These are phyloP conservation scores for Vigna trinervia DNA, from an alignment of 306 rosid genomes.

Conservation along the genomic window DNA sequence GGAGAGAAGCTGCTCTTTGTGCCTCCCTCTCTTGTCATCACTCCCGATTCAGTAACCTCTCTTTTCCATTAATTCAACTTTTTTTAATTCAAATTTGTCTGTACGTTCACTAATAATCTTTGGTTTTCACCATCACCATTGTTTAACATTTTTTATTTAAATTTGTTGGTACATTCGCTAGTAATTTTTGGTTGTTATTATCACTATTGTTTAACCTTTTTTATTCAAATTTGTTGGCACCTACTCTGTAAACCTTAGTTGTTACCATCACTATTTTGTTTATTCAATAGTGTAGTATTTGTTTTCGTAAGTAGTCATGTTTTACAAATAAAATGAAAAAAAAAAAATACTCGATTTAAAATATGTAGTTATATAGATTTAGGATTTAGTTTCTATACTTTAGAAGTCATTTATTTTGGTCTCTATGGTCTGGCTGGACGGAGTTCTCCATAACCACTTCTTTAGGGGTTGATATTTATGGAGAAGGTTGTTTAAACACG, in stretches of 20 bases:
- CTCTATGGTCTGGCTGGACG: too few relatives aligned
- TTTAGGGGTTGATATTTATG: too few relatives aligned
- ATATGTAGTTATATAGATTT: too few relatives aligned
- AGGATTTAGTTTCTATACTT: too few relatives aligned
- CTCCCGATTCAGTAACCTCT: constrained; percentile 69
- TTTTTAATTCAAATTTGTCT: neutral
- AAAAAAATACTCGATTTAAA: too few relatives aligned
- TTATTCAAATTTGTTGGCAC: neutral
- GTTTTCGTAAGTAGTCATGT: neutral
- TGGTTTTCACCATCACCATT: neutral
- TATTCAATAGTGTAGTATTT: neutral
- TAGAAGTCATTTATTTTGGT: too few relatives aligned
- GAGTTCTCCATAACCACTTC: too few relatives aligned
- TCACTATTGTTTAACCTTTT: neutral
- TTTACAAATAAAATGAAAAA: too few relatives aligned
- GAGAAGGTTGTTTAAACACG: too few relatives aligned
- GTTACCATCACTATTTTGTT: neutral
- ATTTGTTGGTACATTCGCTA: neutral
- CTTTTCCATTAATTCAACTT: neutral
- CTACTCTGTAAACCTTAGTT: neutral
- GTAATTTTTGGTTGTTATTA: neutral
- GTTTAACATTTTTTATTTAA: neutral
- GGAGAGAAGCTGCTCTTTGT: constrained; percentile 94
- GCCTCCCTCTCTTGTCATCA: constrained; percentile 78
- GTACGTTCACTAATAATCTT: neutral